These are phyloP conservation scores for Candida koratica DNA, from an alignment of 805 yeast species.

Conservation along the genomic window DNA sequence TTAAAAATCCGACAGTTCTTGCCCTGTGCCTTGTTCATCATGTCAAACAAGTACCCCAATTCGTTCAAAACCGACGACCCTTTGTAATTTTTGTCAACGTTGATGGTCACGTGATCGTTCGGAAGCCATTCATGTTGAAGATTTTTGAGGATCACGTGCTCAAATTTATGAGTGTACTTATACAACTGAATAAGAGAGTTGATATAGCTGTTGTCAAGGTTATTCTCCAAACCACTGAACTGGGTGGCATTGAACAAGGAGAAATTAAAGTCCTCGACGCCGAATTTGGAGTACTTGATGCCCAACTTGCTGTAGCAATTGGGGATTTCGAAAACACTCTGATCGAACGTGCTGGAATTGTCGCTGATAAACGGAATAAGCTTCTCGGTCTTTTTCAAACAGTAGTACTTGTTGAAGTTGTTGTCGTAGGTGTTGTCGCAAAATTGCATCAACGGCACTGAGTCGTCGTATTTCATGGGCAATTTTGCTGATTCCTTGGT, in stretches of 20 bases:
- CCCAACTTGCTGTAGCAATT: slow-evolving; percentile 71
- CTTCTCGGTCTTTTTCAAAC: slow-evolving; percentile 12
- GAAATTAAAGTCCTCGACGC: slow-evolving; percentile 92
- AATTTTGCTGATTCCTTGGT: slow-evolving; percentile 57
- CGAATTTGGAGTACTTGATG: slow-evolving; percentile 82
- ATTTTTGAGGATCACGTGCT: slow-evolving; percentile 56
- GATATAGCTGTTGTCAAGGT: slow-evolving; percentile 65
- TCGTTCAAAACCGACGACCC: slow-evolving; percentile 66
- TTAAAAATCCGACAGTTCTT: slow-evolving; percentile 78
- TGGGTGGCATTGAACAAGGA: slow-evolving; percentile 71
- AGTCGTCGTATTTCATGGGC: slow-evolving; percentile 31
- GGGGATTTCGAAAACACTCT: slow-evolving; percentile 43
- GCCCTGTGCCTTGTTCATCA: slow-evolving; percentile 80
- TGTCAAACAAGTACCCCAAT: slow-evolving; percentile 84
- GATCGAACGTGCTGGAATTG: slow-evolving; percentile 10
- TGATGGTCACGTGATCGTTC: slow-evolving; percentile 29
- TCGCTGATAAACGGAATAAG: slow-evolving; percentile 15
- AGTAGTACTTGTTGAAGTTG: slow-evolving; percentile 12
- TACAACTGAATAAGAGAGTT: slow-evolving; percentile 79
- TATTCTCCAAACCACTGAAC: slow-evolving; percentile 82
- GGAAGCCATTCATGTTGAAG: slow-evolving; percentile 49
- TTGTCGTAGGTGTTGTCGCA: slow-evolving; percentile 15
- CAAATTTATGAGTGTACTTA: slow-evolving; percentile 70
- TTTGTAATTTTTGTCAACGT: slow-evolving; percentile 28
- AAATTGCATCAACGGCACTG: slow-evolving; percentile 15